A percentile compares a stretch with the other conserved stretches of the same genome.
phyloP scores from a whole-genome alignment of 192 early-diverging fungal species.

The Coemansia sp. region DNA sequence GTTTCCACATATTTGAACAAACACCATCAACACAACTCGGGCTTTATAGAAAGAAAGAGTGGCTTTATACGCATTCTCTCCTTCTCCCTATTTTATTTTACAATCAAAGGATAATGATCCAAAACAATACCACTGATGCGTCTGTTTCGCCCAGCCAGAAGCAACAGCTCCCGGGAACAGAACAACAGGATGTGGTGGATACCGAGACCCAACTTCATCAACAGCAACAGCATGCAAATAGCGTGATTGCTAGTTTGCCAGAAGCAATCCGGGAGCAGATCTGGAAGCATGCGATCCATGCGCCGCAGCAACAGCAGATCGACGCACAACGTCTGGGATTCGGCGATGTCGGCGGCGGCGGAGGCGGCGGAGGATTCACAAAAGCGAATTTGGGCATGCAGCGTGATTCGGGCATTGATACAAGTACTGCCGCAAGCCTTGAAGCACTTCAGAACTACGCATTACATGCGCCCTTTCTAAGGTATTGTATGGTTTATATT shows the following conservation, averaged over 20 bases:
- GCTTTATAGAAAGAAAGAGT: no score
- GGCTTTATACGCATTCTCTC: no score
- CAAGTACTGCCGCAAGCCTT: conserved; percentile 5
- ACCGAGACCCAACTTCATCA: no score
- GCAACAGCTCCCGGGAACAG: not conserved
- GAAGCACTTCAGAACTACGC: conserved; percentile 31
- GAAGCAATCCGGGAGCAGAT: conserved; percentile 1
- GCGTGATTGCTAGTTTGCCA: not conserved
- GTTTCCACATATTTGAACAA: no score
- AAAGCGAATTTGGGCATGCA: conserved; percentile 3
- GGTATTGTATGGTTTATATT: conserved; percentile 26
- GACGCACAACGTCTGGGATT: not conserved
- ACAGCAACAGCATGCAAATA: not conserved
- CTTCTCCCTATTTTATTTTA: not conserved
- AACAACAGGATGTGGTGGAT: not conserved
- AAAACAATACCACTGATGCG: conserved; percentile 12
- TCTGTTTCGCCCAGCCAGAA: conserved; percentile 11
- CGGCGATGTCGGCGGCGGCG: no score
- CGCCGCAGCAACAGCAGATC: conserved; percentile 2
- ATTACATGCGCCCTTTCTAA: conserved; percentile 27
- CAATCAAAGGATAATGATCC: conserved; percentile 3
- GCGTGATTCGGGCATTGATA: not conserved
- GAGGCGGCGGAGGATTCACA: no score
- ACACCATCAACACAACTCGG: not conserved
- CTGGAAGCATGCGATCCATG: not conserved